Base-by-base conservation (phyloP, 2,329 filamentous ascomycete species). In the Talaromyces piceae region DNA sequence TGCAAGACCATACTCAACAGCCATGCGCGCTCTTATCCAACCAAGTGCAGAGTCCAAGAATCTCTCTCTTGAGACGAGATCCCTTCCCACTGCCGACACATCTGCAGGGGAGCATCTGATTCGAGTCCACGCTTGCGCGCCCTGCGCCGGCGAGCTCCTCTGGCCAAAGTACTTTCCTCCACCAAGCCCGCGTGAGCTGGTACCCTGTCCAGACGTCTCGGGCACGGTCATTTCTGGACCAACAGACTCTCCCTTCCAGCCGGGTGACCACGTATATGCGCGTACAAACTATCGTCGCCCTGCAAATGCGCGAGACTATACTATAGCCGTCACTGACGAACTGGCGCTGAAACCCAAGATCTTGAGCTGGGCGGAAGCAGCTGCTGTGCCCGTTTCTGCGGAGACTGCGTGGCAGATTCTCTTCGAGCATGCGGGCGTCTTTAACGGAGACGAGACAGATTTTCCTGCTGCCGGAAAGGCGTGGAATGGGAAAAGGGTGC, bases 401-500 rank as follows among this genome's bases (percentile, higher is more conserved):
- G 61, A 73, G 47, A 71, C 67, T 23, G 71, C 67, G 13, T 73
- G 69, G 67, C 68, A 72, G 56, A 67, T 67, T 6, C 59, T 72
- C 27, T 72, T 71, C 53, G 57, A 52, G 12, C 63, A 70, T 52
- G 66, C 63, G 6, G 58, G 59, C 2, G 53, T 71, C 41, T 58
- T 67, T 48, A 56, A 58, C 22, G 56, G 26, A 25, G 33, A 51
- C 16, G 33, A 22, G 5, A 52, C 28, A 30, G 28, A 30, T 13
- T 30, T 30, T 30, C 28, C 28, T 30, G 50, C 37, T 41, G 54
- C 41, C 25, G 43, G 9, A 37, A 54, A 48, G 31, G 26, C 43
- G 49, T 47, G 43, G 33, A 52, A 47, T 33, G 53, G 13, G 45
- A 54, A 23, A 45, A 63, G 70, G 16, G 56, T 72, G 3, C 60